Evolutionary conservation across 495 filamentous ascomycete genomes (phyloP).

Genomic region (Aspergillus conjunctus): DNA sequence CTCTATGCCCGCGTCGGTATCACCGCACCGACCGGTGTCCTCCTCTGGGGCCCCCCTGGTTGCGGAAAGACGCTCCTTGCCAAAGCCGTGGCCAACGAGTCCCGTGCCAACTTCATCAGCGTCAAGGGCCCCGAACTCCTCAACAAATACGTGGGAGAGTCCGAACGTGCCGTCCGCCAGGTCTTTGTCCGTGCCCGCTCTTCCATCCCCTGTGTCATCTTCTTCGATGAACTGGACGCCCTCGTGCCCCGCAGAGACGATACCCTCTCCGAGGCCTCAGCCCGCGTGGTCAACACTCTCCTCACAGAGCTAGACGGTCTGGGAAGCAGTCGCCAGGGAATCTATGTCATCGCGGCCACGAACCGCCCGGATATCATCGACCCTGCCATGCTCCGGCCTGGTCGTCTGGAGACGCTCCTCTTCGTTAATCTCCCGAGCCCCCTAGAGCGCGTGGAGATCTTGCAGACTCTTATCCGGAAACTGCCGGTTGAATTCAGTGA

Average conservation of each 20-base stretch:
- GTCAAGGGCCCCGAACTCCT: constrained; percentile 94
- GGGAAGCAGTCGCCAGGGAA: constrained; percentile 70
- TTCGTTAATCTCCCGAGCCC: constrained; percentile 86
- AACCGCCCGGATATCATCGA: constrained; percentile 97
- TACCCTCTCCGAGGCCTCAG: constrained; percentile 76
- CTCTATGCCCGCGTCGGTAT: constrained; percentile 81
- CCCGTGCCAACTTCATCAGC: constrained; percentile 94
- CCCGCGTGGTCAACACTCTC: constrained; percentile 91
- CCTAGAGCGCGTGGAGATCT: constrained; percentile 80
- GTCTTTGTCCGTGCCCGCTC: constrained; percentile 88
- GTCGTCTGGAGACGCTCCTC: constrained; percentile 82
- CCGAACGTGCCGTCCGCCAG: constrained; percentile 87
- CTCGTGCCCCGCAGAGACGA: constrained; percentile 85
- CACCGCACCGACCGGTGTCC: constrained; percentile 82
- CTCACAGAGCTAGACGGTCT: constrained; percentile 96
- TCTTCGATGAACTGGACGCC: constrained; percentile 97
- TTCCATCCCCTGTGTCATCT: constrained; percentile 88
- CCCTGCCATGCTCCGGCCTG: constrained; percentile 89
- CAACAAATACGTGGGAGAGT: constrained; percentile 96
- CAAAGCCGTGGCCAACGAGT: constrained; percentile 95
- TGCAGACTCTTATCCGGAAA: constrained; percentile 74
- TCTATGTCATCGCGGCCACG: constrained; percentile 94
- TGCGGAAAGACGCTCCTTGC: constrained; percentile 97
- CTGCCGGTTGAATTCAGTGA: constrained; percentile 55
- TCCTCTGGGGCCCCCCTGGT: constrained; percentile 95